Base-by-base conservation (phyloP, 129 eudicot species). In the Centaurea solstitialis region DNA sequence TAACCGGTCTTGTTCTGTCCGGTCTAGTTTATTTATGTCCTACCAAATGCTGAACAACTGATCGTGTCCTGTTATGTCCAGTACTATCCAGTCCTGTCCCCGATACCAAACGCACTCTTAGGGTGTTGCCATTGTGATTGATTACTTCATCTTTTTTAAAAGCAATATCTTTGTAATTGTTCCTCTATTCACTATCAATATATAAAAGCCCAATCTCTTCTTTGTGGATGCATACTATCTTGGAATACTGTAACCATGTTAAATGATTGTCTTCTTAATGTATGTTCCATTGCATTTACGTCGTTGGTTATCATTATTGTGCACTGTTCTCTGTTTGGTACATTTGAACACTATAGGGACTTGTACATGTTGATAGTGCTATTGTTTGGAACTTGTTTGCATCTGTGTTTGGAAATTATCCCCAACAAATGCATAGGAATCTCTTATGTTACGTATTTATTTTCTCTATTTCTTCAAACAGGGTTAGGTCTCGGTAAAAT, bases 391-490 rank as follows among this genome's bases (percentile, higher is more conserved):
- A 43, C 53, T 10, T 43, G 53, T 43, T 43, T 43, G 53, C 53
- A 43, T 10, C 53, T 3, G 53, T 43, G 10, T 43, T 3, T 43
- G 53, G 53, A 43, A 47, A 47, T 47, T 47, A 45, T 47, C 59
- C 18, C n/a, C 57, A 45, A 45, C 4, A 45, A 45, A 45, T 45
- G 17, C 22, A 57, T 57, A 15, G 2, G 26, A 61, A 18, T 7
- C 3, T 62, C 20, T 20, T 62, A 21, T 62, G 74, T 37, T 67
- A 45, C 39, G 11, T 53, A 13, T 33, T 35, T 9, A 6, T 11
- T 64, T 39, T 72, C 26, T 5, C 39, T 41, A 41, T 72, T 76
- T 20, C 50, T 33, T 57, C 43, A 45, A 53, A 57, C 81, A 82
- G 84, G 71, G 47, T 24, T 68, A 61, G 68, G 22, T 81, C 71